These are phyloP conservation scores for Zygosaccharomyces gambellarensis DNA, from an alignment of 805 yeast genomes.

Conservation along the genomic window DNA sequence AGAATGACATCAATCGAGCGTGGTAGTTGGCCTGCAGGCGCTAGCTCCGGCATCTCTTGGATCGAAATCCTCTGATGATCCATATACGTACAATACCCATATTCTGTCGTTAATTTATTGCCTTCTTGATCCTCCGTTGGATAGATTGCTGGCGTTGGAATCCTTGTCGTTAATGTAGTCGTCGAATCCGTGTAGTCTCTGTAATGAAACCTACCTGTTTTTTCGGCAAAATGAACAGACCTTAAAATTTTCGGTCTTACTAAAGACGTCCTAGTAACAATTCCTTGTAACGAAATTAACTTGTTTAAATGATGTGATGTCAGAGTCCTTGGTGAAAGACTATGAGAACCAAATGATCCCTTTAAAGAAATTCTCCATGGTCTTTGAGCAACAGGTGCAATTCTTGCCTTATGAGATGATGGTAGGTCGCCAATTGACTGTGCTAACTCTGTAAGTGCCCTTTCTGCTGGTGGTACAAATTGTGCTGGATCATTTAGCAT, in stretches of 20 bases:
- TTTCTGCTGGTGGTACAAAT: constrained; percentile 81
- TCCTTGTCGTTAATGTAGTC: constrained; percentile 56
- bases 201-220: constrained; percentile 77
- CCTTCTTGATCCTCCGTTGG: constrained; percentile 94
- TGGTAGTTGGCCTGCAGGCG: constrained; percentile 97
- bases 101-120: constrained; percentile 81
- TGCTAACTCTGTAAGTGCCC: constrained; percentile 78
- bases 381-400: constrained; percentile 47
- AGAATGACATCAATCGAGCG: constrained; percentile 86
- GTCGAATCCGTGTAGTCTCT: constrained; percentile 92
- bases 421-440: constrained; percentile 45
- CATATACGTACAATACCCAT: constrained; percentile 84
- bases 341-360: constrained; percentile 88
- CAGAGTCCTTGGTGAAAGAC: constrained; percentile 83
- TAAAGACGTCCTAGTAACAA: constrained; percentile 87
- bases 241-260: constrained; percentile 89
- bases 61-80: constrained; percentile 92
- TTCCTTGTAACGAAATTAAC: constrained; percentile 87
- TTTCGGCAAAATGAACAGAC: constrained; percentile 89
- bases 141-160: constrained; percentile 69
- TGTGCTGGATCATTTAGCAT: constrained; percentile 74
- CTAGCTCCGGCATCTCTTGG: constrained; percentile 96
- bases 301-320: constrained; percentile 71
- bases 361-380: constrained; percentile 63
- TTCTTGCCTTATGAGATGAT: constrained; percentile 35